Base-by-base conservation (phyloP, 306 rosid species). In the Pterocarpus macrocarpus region DNA sequence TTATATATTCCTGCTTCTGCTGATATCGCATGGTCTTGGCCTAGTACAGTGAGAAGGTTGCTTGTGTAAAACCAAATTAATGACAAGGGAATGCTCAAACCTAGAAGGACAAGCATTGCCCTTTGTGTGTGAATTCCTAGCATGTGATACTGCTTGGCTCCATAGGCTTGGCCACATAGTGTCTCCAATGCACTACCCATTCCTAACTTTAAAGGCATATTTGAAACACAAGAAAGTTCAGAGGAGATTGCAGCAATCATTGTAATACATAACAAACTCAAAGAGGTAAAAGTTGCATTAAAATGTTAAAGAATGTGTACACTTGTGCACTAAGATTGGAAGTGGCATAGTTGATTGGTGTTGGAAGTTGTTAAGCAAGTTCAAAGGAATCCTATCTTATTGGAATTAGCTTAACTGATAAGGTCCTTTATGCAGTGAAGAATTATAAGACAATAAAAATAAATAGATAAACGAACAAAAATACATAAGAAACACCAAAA, bases 111-210 rank as follows among this genome's bases (percentile, higher is more conserved):
- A 28, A 87, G 50, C 88, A 89, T 89, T 63, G 87, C 89, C 59
- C 87, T 80, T 66, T 90, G 93, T 49, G 88, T 83, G 76, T 89
- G 84, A 56, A 87, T 35, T 39, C 93, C 93, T 57, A 89, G 84
- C 91, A 85, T 83, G 76, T 85, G 87, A 82, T 87, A 87, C 16
- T 83, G 85, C 32, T 43, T 90, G 14, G 88, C 89, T 55, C 93
- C 91, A 76, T 85, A 90, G 78, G 93, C 90, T 81, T 90, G 89
- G 1, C 93, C 93, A 41, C 91, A 87, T 43, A 90, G 61, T 1
- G 91, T 90, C 79, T 90, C 93, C 65, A 87, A 79, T 55, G 93
- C 93, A 81, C 93, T 90, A 16, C 87, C 88, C 87, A 90, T 85
- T 72, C 93, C 93, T 85, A 87, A 62, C 93, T 85, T 53, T 11